Evolutionary conservation across 176 grass and related monocot species (phyloP), one percentile per base, ranked within the genome.

Genomic region (Lolium perenne): DNA sequence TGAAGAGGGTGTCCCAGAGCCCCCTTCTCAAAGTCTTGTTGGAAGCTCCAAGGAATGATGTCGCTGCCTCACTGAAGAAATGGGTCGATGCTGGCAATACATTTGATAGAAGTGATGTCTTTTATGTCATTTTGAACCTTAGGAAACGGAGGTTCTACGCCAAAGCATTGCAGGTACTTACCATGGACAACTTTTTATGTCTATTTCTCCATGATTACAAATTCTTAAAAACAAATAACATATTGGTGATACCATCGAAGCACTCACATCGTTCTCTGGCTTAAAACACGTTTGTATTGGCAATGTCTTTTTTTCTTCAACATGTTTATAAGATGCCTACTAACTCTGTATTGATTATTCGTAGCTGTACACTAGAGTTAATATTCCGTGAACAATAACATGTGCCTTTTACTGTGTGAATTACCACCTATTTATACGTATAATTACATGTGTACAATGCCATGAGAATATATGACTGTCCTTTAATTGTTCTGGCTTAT

Each of bases 101-200:
- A 51, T 20, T 96, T 8, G 86, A 88, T 11, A 82, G 88, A 78
- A 66, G 86, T 10, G 90, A 87, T 12, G 21, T 96, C 53, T 81
- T 74, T 75, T 40, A 26, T 57, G 77, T 71, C 53, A n/a, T 91
- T 57, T 54, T 87, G 23, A 54, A 45, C 38, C 94, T 99, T 77
- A 80, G 94, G 5, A 99, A 23, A 71, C 55, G 72, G 10, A 80
- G 2, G 71, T 60, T 82, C 83, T 96, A 46, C 58, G 5, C 0
- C 17, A 99, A 99, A 84, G 94, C 94, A n/a, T 81, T 99, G 59
- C 65, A 99, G 97, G 97, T 99, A 67, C 81, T 62, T 85, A 70
- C 23, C 46, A 38, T 84, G 13, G 21, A 38, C 7, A 6, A 46
- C 1, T 40, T 25, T 53, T 21, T 18, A 12, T 18, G 17, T 80